Evolutionary conservation across 225 moss, liverwort and hornwort genomes (phyloP).

Genomic region (Sphagnum contortum): DNA sequence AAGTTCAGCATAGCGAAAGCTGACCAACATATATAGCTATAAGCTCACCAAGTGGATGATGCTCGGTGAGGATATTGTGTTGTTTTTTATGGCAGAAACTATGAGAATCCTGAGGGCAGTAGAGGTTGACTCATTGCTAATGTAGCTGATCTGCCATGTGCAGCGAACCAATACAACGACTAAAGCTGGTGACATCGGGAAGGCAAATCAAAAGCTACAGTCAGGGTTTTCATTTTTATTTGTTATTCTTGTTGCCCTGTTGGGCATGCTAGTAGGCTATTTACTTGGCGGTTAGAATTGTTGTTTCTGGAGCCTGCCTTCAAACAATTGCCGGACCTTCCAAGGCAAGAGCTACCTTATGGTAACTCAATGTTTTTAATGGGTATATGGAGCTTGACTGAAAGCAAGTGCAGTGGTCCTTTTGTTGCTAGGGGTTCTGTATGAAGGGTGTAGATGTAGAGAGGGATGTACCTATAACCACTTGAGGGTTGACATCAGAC

Average conservation of each 20-base stretch:
- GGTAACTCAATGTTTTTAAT: constrained; percentile 21
- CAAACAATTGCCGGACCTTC: constrained; percentile 5
- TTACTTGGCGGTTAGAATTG: constrained; percentile 36
- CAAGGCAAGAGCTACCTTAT: constrained; percentile 18
- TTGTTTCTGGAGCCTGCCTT: constrained; percentile 6
- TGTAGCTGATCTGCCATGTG: too few relatives aligned
- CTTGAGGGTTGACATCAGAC: too few relatives aligned
- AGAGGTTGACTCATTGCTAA: too few relatives aligned
- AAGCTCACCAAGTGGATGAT: too few relatives aligned
- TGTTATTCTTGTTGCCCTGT: constrained; percentile 69
- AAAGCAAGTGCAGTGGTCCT: constrained; percentile 16
- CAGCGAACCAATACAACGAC: neutral
- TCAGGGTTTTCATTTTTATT: constrained; percentile 76
- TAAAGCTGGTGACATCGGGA: constrained; percentile 35
- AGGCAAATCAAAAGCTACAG: constrained; percentile 59
- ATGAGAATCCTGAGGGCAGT: too few relatives aligned
- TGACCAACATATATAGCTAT: too few relatives aligned
- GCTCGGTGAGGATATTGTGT: too few relatives aligned
- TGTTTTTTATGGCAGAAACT: too few relatives aligned
- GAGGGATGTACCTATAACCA: neutral
- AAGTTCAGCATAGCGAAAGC: too few relatives aligned
- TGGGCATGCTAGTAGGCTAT: constrained; percentile 91
- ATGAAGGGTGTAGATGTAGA: constrained; percentile 31
- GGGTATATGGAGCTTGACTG: constrained; percentile 21
- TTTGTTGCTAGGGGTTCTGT: constrained; percentile 15